Evolutionary conservation across 139 green algal genomes (phyloP).

Genomic region (Chloropicon primus): DNA sequence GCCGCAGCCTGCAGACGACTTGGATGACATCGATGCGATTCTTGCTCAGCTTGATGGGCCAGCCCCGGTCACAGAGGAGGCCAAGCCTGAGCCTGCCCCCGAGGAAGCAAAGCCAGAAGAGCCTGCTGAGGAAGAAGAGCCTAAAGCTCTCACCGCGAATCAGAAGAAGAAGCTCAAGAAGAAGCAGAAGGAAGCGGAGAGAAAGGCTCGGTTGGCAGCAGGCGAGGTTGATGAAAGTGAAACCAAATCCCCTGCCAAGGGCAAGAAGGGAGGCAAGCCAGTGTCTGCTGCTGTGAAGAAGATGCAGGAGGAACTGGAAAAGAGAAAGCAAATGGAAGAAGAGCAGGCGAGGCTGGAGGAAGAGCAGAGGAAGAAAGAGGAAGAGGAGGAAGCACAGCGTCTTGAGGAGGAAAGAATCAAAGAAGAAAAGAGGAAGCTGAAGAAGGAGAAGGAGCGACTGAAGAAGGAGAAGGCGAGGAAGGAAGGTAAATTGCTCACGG

Average conservation of each 20-base stretch:
- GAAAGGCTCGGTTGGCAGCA: background rate
- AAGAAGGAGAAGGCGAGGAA: constrained; percentile 25
- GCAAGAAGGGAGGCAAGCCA: constrained; percentile 32
- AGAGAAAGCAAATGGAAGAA: constrained; percentile 11
- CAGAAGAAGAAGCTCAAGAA: constrained; percentile 79
- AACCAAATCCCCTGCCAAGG: constrained; percentile 20
- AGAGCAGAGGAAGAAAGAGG: constrained; percentile 41
- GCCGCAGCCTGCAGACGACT: constrained; percentile 16
- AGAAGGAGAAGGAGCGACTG: constrained; percentile 18
- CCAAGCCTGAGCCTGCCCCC: background rate
- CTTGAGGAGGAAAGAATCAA: constrained; percentile 21
- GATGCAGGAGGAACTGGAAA: constrained; percentile 15
- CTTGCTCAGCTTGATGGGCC: constrained; percentile 39
- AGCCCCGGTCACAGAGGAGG: constrained; percentile 7
- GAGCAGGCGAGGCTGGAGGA: constrained; percentile 15
- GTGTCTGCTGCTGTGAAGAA: constrained; percentile 7
- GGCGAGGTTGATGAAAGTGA: constrained; percentile 7
- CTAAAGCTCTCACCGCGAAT: constrained; percentile 44
- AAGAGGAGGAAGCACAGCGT: constrained; percentile 31
- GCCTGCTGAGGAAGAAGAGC: constrained; percentile 9
- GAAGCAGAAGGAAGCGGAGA: constrained; percentile 57
- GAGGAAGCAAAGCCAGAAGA: constrained; percentile 14
- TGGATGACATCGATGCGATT: constrained; percentile 52
- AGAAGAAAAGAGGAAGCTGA: constrained; percentile 54
- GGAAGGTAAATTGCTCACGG: constrained; percentile 73